Conservation (phyloP, 2,329 filamentous ascomycete genomes). For the Sporothrix mexicana region DNA sequence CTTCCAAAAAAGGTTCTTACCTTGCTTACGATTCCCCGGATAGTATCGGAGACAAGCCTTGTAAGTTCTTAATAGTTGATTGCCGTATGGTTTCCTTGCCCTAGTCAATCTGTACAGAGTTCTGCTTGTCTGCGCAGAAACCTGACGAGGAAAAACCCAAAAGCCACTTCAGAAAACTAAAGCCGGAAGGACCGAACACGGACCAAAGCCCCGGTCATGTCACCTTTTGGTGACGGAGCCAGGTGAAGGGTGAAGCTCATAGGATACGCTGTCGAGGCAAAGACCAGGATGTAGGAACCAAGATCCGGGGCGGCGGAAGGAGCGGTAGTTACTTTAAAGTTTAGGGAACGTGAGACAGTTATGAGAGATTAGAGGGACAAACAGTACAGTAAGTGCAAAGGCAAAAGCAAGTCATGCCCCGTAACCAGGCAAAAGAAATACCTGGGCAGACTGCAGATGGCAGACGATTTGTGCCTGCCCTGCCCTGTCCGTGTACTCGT, state of each 20-base stretch:
- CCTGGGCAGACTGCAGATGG: too few species aligned
- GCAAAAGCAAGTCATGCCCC: background rate
- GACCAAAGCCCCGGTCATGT: background rate
- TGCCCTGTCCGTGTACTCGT: background rate
- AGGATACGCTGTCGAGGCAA: too few species aligned
- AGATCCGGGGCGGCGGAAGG: constrained; percentile 1
- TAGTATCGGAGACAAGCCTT: too few species aligned
- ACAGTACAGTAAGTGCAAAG: background rate
- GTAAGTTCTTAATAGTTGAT: too few species aligned
- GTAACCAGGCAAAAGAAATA: background rate
- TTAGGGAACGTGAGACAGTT: background rate
- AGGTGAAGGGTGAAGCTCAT: too few species aligned
- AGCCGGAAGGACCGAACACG: background rate
- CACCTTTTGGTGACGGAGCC: background rate
- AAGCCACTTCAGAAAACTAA: background rate
- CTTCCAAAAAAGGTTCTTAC: too few species aligned
- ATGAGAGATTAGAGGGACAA: background rate
- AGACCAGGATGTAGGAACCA: background rate
- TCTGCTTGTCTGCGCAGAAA: background rate
- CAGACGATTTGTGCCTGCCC: too few species aligned
- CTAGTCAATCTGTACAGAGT: background rate
- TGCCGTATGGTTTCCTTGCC: background rate
- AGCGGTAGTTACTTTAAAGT: background rate
- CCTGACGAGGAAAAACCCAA: background rate
- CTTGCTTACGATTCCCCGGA: too few species aligned